Conservation (phyloP, 371 early-diverging fungal species). For the Syncephalastrum monosporum region DNA sequence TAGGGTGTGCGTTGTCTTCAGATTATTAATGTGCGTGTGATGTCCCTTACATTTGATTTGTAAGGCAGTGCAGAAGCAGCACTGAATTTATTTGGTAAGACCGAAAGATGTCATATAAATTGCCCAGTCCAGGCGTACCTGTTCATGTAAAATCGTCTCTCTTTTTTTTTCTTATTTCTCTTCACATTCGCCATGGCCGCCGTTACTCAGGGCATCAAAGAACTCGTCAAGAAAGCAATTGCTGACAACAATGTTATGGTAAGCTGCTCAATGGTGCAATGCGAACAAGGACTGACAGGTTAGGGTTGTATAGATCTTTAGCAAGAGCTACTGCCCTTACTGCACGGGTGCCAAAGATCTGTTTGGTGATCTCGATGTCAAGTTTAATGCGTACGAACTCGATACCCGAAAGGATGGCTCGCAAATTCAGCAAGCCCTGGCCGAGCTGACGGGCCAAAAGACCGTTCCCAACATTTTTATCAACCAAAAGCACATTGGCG, state of each 20-base stretch:
- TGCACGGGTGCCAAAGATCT: conserved; percentile 73
- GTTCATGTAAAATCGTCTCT: not conserved
- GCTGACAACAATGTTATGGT: conserved; percentile 44
- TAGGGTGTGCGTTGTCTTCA: no score
- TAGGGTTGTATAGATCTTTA: conserved; percentile 57
- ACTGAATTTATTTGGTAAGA: no score
- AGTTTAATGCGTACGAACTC: conserved; percentile 62
- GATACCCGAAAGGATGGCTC: conserved; percentile 61
- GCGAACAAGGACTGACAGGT: not conserved
- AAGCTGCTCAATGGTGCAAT: conserved; percentile 1
- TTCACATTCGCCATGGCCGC: conserved; percentile 8
- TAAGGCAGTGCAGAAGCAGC: no score
- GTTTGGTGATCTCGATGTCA: conserved; percentile 49
- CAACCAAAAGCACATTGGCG: conserved; percentile 79
- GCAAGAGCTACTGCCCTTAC: conserved; percentile 88
- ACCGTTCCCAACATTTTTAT: conserved; percentile 94
- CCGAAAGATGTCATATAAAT: no score
- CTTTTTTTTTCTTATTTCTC: not conserved
- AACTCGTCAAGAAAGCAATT: conserved; percentile 40
- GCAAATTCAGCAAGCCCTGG: conserved; percentile 75
- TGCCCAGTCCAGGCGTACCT: no score
- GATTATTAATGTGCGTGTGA: no score
- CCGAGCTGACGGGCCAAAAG: conserved; percentile 71
- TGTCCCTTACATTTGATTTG: no score
- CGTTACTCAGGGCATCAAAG: conserved; percentile 25